Evolutionary conservation across 352 stramenopile species (phyloP).

Genomic region (Aphanomyces cochlioides): DNA sequence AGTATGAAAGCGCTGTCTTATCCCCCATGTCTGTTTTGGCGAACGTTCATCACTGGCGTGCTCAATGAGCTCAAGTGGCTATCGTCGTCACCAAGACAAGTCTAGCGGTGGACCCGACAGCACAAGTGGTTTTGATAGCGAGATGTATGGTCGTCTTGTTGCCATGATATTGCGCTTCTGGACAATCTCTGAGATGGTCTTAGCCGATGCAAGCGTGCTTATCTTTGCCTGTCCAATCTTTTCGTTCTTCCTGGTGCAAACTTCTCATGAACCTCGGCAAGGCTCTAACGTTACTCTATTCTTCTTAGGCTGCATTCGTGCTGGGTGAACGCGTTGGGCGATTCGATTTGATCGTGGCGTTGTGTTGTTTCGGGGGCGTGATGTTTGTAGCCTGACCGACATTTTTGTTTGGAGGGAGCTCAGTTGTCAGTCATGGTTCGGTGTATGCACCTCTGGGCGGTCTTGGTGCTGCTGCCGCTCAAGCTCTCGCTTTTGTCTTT

Average conservation of each 20-base stretch:
- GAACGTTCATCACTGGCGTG: constrained; percentile 48
- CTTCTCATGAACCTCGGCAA: too few relatives aligned
- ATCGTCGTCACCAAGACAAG: constrained; percentile 36
- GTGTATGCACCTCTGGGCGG: constrained; percentile 36
- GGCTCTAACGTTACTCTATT: background rate
- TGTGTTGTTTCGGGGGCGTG: constrained; percentile 15
- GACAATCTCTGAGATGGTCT: constrained; percentile 51
- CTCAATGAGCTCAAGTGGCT: constrained; percentile 53
- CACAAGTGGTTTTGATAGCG: too few relatives aligned
- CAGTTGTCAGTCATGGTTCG: constrained; percentile 32
- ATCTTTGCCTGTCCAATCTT: constrained; percentile 39
- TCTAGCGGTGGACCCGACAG: too few relatives aligned
- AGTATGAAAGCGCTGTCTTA: constrained; percentile 66
- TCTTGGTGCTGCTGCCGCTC: constrained; percentile 38
- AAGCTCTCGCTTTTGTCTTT: constrained; percentile 65
- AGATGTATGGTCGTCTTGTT: constrained; percentile 43
- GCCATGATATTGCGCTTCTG: constrained; percentile 50
- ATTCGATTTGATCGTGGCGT: background rate
- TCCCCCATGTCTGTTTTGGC: too few relatives aligned
- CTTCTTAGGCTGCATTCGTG: background rate
- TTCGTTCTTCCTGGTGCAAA: constrained; percentile 2
- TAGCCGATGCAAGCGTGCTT: constrained; percentile 60
- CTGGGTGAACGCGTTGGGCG: background rate
- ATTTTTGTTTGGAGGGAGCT: constrained; percentile 23
- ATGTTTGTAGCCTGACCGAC: constrained; percentile 20